Conservation (phyloP, 208 protist species). For the Naegleria lovaniensis region DNA sequence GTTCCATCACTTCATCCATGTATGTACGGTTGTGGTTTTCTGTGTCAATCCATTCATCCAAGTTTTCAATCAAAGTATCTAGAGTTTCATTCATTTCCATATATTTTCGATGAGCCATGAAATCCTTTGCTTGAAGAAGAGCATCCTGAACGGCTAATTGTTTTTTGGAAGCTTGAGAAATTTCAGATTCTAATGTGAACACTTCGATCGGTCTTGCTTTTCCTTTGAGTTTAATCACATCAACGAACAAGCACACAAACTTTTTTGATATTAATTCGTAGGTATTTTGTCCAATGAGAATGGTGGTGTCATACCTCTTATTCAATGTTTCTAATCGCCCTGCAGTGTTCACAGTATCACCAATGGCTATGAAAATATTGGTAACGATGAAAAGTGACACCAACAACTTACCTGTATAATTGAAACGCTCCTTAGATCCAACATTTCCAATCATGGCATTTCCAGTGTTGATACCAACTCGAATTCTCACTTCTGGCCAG, state of each 20-base stretch:
- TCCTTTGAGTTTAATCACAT: background rate
- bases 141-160: background rate
- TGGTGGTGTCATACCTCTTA: constrained; percentile 19
- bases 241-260: background rate
- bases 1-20: background rate
- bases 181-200: background rate
- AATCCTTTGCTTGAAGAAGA: background rate
- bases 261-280: background rate
- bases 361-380: constrained; percentile 11
- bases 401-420: too few relatives aligned
- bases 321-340: constrained; percentile 16
- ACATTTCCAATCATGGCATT: background rate
- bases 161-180: background rate
- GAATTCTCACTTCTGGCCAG: background rate
- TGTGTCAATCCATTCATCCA: too few relatives aligned
- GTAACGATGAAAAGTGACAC: too few relatives aligned
- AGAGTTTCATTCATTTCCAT: too few relatives aligned
- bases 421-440: background rate
- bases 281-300: constrained; percentile 7
- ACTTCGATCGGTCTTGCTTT: background rate
- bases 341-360: background rate
- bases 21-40: background rate
- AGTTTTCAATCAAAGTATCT: too few relatives aligned
- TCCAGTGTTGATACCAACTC: constrained; percentile 24
- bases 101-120: background rate